These are phyloP conservation scores for Tolypocladium capitatum DNA, from an alignment of 2,329 filamentous ascomycete species.

Conservation along the genomic window DNA sequence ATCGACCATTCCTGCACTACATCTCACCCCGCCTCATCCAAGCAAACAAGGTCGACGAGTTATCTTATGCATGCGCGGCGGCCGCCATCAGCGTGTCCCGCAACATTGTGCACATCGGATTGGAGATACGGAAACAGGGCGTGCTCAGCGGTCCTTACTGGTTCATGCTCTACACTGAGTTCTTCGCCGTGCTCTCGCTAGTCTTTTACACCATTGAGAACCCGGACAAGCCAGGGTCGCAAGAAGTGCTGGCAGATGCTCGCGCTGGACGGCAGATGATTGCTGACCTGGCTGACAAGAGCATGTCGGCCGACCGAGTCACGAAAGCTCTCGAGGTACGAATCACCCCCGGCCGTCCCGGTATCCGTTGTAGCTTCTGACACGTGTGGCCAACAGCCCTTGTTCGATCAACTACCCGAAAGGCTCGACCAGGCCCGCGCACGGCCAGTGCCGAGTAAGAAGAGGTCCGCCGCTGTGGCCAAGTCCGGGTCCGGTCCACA, in stretches of 20 bases:
- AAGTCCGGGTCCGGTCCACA: conserved; percentile 21
- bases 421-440: conserved; percentile 42
- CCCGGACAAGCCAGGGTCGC: conserved; percentile 57
- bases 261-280: conserved; percentile 74
- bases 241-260: conserved; percentile 76
- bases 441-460: conserved; percentile 32
- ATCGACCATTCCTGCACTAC: conserved; percentile 74
- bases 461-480: conserved; percentile 36
- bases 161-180: conserved; percentile 77
- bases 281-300: conserved; percentile 64
- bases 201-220: conserved; percentile 74
- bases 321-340: conserved; percentile 59
- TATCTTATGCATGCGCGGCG: conserved; percentile 61
- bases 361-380: neutral
- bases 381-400: conserved; percentile 33
- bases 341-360: conserved; percentile 17
- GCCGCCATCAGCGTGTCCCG: conserved; percentile 48
- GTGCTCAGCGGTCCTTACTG: conserved; percentile 72
- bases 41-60: conserved; percentile 52
- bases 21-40: conserved; percentile 51
- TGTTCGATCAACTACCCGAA: conserved; percentile 76
- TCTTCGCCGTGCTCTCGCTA: conserved; percentile 67
- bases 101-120: conserved; percentile 69
- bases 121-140: conserved; percentile 62
- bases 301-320: conserved; percentile 79